These are phyloP conservation scores for Naganishia vaughanmartiniae DNA, from an alignment of 768 basidiomycete species.

Conservation along the genomic window DNA sequence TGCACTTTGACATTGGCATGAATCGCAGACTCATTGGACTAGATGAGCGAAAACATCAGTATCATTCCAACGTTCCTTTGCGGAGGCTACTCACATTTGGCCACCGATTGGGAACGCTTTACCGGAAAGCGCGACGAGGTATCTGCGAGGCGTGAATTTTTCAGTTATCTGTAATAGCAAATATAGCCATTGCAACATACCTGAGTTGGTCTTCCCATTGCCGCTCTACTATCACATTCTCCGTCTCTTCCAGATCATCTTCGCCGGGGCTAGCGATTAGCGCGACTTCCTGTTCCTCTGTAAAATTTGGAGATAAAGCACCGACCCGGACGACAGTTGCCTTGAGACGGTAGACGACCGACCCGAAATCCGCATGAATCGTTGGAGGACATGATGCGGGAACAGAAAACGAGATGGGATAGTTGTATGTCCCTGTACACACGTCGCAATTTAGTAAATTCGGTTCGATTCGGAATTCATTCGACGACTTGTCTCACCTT, in stretches of 20 bases:
- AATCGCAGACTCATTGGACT: conserved; percentile 72
- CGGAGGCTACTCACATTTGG: conserved; percentile 55
- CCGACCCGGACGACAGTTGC: conserved; percentile 82
- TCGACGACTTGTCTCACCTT: conserved; percentile 59
- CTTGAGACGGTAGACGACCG: conserved; percentile 73
- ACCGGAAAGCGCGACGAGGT: conserved; percentile 69
- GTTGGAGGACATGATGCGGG: conserved; percentile 76
- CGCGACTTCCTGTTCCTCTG: conserved; percentile 67
- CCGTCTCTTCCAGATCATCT: conserved; percentile 77
- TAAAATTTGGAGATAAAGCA: conserved; percentile 69
- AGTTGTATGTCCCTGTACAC: conserved; percentile 76
- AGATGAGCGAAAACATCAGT: neutral
- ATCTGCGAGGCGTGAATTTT: conserved; percentile 54
- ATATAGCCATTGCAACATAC: conserved; percentile 30
- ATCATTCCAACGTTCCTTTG: neutral
- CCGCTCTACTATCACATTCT: conserved; percentile 75
- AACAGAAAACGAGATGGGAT: conserved; percentile 86
- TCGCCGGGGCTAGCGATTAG: conserved; percentile 74
- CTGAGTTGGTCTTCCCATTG: conserved; percentile 80
- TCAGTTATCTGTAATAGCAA: neutral
- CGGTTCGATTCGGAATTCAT: neutral
- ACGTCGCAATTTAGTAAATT: conserved; percentile 1
- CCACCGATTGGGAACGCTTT: conserved; percentile 81
- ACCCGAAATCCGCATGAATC: conserved; percentile 70
- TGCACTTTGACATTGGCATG: conserved; percentile 78